Conservation (phyloP, 352 stramenopile species). For the Globisporangium mamillatum region DNA sequence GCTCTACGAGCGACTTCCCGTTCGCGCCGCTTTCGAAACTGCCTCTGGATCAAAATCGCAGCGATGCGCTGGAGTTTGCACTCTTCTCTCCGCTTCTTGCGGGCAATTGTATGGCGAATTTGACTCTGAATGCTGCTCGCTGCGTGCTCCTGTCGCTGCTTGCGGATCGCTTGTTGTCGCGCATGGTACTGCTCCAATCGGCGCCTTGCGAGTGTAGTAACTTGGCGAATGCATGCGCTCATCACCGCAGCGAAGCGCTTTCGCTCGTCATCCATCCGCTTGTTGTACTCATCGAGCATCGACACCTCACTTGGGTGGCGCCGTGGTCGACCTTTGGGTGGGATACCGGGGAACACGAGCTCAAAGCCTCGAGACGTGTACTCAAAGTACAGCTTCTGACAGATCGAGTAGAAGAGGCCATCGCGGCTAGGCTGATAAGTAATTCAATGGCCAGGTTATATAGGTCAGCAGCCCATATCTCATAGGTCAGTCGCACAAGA, state of each 20-base stretch:
- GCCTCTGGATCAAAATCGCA: conserved; percentile 28
- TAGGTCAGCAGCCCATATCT: background rate
- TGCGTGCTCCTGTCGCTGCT: conserved; percentile 22
- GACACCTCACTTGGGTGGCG: conserved; percentile 26
- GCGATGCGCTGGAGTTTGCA: conserved; percentile 26
- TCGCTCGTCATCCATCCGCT: conserved; percentile 17
- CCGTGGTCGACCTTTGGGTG: conserved; percentile 24
- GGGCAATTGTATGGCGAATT: conserved; percentile 13
- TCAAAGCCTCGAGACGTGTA: conserved; percentile 45
- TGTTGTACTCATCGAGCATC: conserved; percentile 13
- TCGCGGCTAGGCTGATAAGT: background rate
- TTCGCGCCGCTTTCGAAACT: conserved; percentile 15
- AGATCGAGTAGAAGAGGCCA: conserved; percentile 23
- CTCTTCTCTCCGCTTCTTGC: conserved; percentile 13
- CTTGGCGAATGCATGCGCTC: conserved; percentile 21
- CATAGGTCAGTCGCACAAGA: background rate
- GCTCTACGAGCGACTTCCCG: conserved; percentile 8
- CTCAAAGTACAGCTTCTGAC: conserved; percentile 38
- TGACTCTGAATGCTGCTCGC: conserved; percentile 23
- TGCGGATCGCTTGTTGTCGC: conserved; percentile 5
- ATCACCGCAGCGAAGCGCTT: conserved; percentile 2
- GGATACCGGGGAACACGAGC: conserved; percentile 36
- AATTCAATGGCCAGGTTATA: background rate
- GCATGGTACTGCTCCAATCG: conserved; percentile 25
- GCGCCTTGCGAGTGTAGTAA: conserved; percentile 15